Conservation (phyloP, 495 filamentous ascomycete genomes). For the Delitschia confertaspora region DNA sequence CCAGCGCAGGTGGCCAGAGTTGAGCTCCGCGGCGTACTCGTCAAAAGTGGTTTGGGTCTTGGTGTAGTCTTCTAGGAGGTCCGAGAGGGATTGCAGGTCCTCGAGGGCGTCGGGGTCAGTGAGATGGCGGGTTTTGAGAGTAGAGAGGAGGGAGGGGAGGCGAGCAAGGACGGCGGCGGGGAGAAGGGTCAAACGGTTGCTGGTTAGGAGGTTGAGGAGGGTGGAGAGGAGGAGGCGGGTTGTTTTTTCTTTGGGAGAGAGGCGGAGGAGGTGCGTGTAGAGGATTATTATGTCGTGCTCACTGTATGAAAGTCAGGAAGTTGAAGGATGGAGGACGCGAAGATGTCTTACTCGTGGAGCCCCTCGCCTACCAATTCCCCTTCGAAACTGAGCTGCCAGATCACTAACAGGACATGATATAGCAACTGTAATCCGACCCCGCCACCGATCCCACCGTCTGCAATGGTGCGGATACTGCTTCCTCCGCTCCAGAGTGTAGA, state of each 20-base stretch:
- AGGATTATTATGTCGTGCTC: conserved; percentile 88
- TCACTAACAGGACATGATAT: conserved; percentile 82
- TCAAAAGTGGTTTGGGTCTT: conserved; percentile 96
- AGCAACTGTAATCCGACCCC: conserved; percentile 87
- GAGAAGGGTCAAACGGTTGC: conserved; percentile 68
- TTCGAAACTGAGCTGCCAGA: conserved; percentile 97
- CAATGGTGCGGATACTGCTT: conserved; percentile 42
- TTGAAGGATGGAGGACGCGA: not conserved
- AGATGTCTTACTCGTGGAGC: conserved; percentile 60
- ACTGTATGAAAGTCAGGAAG: conserved; percentile 40
- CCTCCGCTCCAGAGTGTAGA: conserved; percentile 62
- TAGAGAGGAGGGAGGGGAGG: conserved; percentile 71
- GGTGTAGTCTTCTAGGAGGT: conserved; percentile 85
- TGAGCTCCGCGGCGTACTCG: conserved; percentile 84
- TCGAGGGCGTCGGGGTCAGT: conserved; percentile 83
- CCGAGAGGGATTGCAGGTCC: conserved; percentile 65
- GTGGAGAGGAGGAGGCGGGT: conserved; percentile 85
- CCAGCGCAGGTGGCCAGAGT: conserved; percentile 86
- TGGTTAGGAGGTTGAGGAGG: conserved; percentile 71
- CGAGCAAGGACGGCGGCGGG: conserved; percentile 73
- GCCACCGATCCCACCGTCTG: conserved; percentile 60
- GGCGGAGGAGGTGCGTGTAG: conserved; percentile 77
- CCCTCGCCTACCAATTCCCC: conserved; percentile 73
- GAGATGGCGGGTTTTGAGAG: conserved; percentile 71
- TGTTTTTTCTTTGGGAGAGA: conserved; percentile 96